Conservation (phyloP, 129 eudicot species). For the Ambrosia artemisiifolia region DNA sequence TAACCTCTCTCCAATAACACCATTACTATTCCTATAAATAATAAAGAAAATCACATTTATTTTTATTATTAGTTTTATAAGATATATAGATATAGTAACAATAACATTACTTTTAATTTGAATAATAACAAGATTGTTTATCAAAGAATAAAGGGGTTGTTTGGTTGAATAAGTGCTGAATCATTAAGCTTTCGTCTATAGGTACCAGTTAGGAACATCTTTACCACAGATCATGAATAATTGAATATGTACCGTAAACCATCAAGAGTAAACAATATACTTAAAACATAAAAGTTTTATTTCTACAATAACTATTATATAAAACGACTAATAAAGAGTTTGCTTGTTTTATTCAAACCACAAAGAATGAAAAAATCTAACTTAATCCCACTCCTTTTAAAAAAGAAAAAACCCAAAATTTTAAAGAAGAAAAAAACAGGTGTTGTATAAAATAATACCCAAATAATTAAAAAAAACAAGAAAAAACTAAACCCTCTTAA, state of each 20-base stretch:
- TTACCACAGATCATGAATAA: too few relatives aligned
- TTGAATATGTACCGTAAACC: too few relatives aligned
- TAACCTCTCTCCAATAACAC: slow-evolving; percentile 10
- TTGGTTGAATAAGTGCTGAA: too few relatives aligned
- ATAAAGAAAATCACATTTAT: not conserved
- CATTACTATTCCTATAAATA: not conserved
- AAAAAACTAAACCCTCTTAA: slow-evolving; percentile 18
- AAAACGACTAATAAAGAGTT: slow-evolving; percentile 13
- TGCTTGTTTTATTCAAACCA: slow-evolving; percentile 36
- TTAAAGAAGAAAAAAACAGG: slow-evolving; percentile 7
- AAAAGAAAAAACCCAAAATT: not conserved
- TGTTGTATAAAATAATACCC: slow-evolving; percentile 14
- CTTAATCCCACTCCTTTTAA: slow-evolving; percentile 8
- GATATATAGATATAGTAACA: slow-evolving; percentile 3
- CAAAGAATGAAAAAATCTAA: slow-evolving; percentile 38
- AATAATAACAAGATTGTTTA: not conserved
- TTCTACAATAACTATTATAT: not conserved
- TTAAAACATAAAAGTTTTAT: not conserved
- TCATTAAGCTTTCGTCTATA: too few relatives aligned
- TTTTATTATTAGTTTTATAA: not conserved
- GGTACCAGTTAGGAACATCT: too few relatives aligned
- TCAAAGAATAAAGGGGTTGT: too few relatives aligned
- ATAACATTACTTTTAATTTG: not conserved
- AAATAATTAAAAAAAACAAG: slow-evolving; percentile 1
- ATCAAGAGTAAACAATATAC: not conserved